Percentiles rank a stretch among this genome's conserved stretches.
Conservation (phyloP, 306 rosid genomes). For the Rosa rugosa region DNA sequence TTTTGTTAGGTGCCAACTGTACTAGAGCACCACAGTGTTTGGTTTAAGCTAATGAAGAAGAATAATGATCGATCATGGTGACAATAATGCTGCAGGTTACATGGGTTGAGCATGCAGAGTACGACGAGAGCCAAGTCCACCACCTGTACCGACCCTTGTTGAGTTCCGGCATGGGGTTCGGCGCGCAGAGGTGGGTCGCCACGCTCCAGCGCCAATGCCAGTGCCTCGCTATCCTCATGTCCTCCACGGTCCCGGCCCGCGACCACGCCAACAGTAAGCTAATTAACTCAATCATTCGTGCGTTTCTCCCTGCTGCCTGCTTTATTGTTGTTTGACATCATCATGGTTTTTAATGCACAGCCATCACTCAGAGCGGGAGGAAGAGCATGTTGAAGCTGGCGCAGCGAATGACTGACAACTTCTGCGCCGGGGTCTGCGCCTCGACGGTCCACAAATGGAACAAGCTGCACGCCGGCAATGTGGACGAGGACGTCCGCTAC, state of each 20-base stretch:
- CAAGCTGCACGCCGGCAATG: constrained; percentile 69
- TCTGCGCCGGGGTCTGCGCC: constrained; percentile 93
- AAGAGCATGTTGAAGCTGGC: constrained; percentile 97
- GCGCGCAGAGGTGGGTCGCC: constrained; percentile 88
- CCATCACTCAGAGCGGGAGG: constrained; percentile 65
- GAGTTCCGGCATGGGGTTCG: constrained; percentile 89
- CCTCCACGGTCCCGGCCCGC: constrained; percentile 56
- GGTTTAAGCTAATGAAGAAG: neutral
- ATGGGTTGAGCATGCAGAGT: constrained; percentile 96
- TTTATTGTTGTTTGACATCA: no score
- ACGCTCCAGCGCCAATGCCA: constrained; percentile 90
- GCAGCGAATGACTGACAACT: constrained; percentile 89
- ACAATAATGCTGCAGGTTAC: constrained; percentile 56
- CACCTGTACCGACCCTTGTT: constrained; percentile 70
- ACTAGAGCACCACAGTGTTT: neutral
- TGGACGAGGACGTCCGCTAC: constrained; percentile 84
- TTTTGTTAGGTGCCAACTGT: constrained; percentile 9
- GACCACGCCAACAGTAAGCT: constrained; percentile 58
- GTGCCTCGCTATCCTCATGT: constrained; percentile 86
- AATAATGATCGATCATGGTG: neutral
- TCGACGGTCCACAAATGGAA: constrained; percentile 95
- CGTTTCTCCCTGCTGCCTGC: neutral
- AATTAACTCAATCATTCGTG: neutral
- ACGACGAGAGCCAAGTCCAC: constrained; percentile 83
- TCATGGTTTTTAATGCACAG: constrained; percentile 25